Evolutionary conservation across 1,284 basidiomycete genomes (phyloP), one percentile per base, ranked within the genome.

Genomic region (Leccinum fallax): DNA sequence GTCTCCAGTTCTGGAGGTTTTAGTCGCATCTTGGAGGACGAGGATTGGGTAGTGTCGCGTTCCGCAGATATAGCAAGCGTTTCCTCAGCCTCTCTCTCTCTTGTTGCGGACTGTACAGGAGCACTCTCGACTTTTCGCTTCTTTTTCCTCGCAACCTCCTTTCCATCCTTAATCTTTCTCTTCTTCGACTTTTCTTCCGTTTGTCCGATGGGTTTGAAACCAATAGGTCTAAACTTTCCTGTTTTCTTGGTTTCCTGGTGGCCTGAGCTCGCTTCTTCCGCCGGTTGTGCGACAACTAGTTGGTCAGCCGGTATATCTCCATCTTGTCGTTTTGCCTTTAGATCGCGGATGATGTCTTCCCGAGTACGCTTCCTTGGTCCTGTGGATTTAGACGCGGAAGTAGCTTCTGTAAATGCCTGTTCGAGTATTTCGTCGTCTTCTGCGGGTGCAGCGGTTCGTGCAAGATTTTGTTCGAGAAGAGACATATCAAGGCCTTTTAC

Each of bases 401-500:
- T 57, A 30, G 73, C 73, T 61, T 85, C 83, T 8, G 74, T 70
- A 74, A 87, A 94, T 0, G 85, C 89, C 60, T 83, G 81, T 69
- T 97, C 95, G 40, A 97, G 85, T 26, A 86, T 84, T 62, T 90
- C 89, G 60, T 91, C 88, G 59, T 88, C 85, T 19, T 83, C 85
- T 3, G 80, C 81, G 21, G 81, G 77, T 8, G 80, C 76, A 9
- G 83, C 81, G 0, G 75, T 77, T 13, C 84, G 84, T 0, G 92
- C 91, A 76, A 87, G 93, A 66, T 93, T 88, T 69, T 93, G 90
- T 68, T 94, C 92, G 8, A 97, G 80, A 4, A 97, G 83, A 0
- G 93, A 88, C 71, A 89, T 85, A 71, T 97, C 95, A 36, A 97
- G 86, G n/a, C 95, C 93, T 69, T 94, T 96, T 48, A 95, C 93